These are phyloP conservation scores for Isatis tinctoria DNA, from an alignment of 345 rosid species.

Conservation along the genomic window DNA sequence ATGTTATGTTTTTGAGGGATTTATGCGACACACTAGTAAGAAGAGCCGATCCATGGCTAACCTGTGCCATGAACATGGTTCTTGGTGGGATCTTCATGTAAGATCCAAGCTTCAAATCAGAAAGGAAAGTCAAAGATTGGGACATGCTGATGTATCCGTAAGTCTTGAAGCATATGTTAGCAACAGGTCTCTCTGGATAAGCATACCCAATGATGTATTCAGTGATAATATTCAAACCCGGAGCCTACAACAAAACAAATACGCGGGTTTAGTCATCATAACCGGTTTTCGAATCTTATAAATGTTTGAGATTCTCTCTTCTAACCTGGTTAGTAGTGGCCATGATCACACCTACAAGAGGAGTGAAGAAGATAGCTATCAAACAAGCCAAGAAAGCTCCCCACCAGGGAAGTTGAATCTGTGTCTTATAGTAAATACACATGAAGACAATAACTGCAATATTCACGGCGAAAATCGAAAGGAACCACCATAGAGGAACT, in stretches of 20 bases:
- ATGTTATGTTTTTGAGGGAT: neutral
- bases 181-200: slow-evolving; percentile 83
- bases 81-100: slow-evolving; percentile 96
- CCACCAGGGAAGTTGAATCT: slow-evolving; percentile 91
- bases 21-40: neutral
- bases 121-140: slow-evolving; percentile 61
- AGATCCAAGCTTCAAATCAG: slow-evolving; percentile 77
- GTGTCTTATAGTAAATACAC: slow-evolving; percentile 47
- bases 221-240: slow-evolving; percentile 76
- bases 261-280: neutral
- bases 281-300: neutral
- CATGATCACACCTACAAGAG: slow-evolving; percentile 68
- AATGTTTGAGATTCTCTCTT: neutral
- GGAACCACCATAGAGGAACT: slow-evolving; percentile 86
- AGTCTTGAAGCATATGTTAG: slow-evolving; percentile 91
- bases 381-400: slow-evolving; percentile 72
- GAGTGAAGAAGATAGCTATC: slow-evolving; percentile 73
- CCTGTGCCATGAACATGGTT: slow-evolving; percentile 66
- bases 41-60: neutral
- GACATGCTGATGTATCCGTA: slow-evolving; percentile 84
- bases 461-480: slow-evolving; percentile 44
- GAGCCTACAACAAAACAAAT: slow-evolving; percentile 28
- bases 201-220: slow-evolving; percentile 76
- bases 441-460: slow-evolving; percentile 47
- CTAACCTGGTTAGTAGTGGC: slow-evolving; percentile 71